phyloP scores from a whole-genome alignment of 2,329 filamentous ascomycete genomes.

The Alternaria angustiovoidea region DNA sequence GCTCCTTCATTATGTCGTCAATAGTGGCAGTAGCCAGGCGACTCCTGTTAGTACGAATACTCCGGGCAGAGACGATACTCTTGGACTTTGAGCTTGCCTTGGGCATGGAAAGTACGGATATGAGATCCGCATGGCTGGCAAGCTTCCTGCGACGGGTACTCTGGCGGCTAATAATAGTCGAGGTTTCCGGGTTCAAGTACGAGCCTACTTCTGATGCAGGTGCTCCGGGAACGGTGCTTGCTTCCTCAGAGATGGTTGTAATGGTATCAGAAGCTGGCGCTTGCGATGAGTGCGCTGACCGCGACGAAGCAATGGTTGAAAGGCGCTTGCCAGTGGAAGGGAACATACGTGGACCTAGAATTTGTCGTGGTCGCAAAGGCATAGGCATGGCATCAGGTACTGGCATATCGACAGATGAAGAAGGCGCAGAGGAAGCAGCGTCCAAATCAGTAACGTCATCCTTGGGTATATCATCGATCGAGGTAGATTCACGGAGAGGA shows the following conservation, averaged over 20 bases:
- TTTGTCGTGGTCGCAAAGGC: conserved; percentile 42
- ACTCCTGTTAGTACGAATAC: conserved; percentile 76
- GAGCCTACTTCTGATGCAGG: conserved; percentile 42
- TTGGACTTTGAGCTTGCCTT: conserved; percentile 67
- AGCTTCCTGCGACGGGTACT: conserved; percentile 68
- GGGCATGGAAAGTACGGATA: conserved; percentile 86
- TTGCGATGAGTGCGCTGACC: conserved; percentile 39
- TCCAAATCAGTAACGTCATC: conserved; percentile 35
- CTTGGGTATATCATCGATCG: conserved; percentile 34
- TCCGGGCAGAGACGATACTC: conserved; percentile 79
- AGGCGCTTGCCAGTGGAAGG: conserved; percentile 64
- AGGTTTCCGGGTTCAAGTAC: conserved; percentile 42
- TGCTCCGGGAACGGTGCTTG: conserved; percentile 26
- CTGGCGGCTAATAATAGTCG: conserved; percentile 55
- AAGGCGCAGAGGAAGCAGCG: conserved; percentile 38
- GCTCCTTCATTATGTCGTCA: conserved; percentile 78
- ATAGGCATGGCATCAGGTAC: conserved; percentile 43
- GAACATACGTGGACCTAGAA: conserved; percentile 56
- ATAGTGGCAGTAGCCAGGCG: conserved; percentile 73
- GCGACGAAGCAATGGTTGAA: conserved; percentile 67
- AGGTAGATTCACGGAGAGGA: conserved; percentile 36
- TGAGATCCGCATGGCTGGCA: conserved; percentile 91
- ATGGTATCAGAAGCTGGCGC: conserved; percentile 36
- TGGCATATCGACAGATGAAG: conserved; percentile 49
- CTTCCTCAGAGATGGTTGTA: conserved; percentile 30